Conservation (phyloP, 805 yeast species). For the Teunomyces barrocoloradensis region DNA sequence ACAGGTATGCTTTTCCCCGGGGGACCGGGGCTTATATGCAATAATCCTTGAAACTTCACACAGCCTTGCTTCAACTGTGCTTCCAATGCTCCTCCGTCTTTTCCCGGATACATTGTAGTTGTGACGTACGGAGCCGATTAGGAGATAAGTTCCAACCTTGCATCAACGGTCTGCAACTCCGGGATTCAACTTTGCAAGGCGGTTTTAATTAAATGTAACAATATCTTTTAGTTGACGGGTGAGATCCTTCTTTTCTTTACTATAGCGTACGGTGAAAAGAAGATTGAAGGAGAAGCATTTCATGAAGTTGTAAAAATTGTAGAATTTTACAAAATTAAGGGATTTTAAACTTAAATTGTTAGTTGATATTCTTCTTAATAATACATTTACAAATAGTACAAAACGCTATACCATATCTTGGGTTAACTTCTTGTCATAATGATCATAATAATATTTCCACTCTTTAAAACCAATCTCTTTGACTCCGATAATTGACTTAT, state of each 20-base stretch:
- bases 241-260: neutral
- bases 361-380: neutral
- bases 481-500: constrained; percentile 32
- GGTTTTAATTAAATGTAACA: neutral
- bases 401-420: neutral
- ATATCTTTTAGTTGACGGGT: neutral
- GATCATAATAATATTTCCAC: constrained; percentile 38
- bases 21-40: neutral
- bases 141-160: neutral
- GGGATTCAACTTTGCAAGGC: neutral
- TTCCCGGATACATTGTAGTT: neutral
- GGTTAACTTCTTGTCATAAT: constrained; percentile 21
- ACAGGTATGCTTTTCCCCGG: neutral
- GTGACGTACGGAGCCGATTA: neutral
- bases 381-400: neutral
- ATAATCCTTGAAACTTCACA: neutral
- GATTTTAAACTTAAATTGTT: neutral
- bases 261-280: neutral
- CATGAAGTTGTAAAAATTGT: neutral
- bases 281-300: neutral
- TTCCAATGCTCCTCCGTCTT: neutral
- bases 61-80: neutral
- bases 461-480: constrained; percentile 42
- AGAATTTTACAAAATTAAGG: neutral
- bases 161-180: neutral